Base-by-base conservation (phyloP, 2,329 filamentous ascomycete species). In the Exserohilum turcica region DNA sequence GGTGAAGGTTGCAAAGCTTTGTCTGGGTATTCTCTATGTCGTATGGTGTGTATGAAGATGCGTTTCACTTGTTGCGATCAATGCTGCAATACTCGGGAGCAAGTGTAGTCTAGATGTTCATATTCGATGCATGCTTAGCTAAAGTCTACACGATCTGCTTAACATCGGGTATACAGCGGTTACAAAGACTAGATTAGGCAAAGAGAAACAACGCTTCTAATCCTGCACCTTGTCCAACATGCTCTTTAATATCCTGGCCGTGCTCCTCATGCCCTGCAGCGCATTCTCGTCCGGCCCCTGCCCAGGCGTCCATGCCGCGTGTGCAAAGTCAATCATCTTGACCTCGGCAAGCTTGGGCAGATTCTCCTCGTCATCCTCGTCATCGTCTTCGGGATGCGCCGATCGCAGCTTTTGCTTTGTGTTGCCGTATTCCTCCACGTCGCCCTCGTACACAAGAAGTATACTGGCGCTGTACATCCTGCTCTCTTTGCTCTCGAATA, bases 271-370 rank as follows among this genome's bases (percentile, higher is more conserved):
- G 0, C 92, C 92, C 31, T 79, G 78, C 28, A 97, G 79, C 12
- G 84, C 78, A 68, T 97, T 97, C 76, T 96, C 88, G 72, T 99
- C 94, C 0, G 89, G 88, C 0, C 93, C 93, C 65, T 88, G 77
- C 1, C 91, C 91, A 0, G 90, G 89, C 1, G 86, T 88, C 87
- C 89, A 97, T 43, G 80, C 78, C 9, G 94, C 94, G 75, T 99
- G 94, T 1, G 94, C 94, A 80, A 99, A 99, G 74, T 99, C 94
- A 64, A 99, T 99, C 59, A 99, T 81, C 70, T 93, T 94, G 43
- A 97, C 81, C 10, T 86, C 83, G 66, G 88, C 91, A 37, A 96
- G 84, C 64, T 87, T 87, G 0, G 88, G 88, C 12, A 70, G 46
- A 35, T 62, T 64, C 28, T 70, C 68, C 55, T 78, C 78, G 1